Evolutionary conservation across 2,329 filamentous ascomycete species (phyloP).

Genomic region (Allantophomopsis lycopodina): DNA sequence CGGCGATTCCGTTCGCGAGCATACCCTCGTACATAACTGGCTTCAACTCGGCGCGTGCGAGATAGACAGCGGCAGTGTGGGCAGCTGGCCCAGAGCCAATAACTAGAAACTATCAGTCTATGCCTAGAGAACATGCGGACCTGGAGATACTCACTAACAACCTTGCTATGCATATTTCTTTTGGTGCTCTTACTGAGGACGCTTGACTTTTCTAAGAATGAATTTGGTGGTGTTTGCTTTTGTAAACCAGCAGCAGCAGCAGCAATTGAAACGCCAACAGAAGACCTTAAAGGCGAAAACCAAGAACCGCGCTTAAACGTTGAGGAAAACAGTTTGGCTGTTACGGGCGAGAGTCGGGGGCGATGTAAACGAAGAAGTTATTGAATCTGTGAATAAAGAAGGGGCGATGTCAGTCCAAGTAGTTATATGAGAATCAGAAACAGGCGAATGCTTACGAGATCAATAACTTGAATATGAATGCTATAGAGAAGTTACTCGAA

Average conservation of each 20-base stretch:
- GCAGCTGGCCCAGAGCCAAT: conserved; percentile 93
- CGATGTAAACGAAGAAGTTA: too few species aligned
- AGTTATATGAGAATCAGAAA: too few species aligned
- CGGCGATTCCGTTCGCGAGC: conserved; percentile 91
- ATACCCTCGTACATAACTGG: conserved; percentile 97
- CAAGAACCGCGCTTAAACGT: conserved; percentile 50
- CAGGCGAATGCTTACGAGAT: too few species aligned
- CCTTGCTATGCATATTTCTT: conserved; percentile 77
- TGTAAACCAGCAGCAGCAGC: conserved; percentile 53
- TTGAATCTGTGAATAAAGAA: too few species aligned
- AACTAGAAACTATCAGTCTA: conserved; percentile 18
- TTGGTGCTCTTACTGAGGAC: conserved; percentile 16
- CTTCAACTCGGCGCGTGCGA: conserved; percentile 85
- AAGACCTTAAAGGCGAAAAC: conserved; percentile 51
- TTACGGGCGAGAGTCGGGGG: too few species aligned
- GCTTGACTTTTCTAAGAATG: conserved; percentile 5
- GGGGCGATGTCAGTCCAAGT: too few species aligned
- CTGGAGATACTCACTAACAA: conserved; percentile 39
- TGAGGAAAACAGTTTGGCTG: conserved; percentile 87
- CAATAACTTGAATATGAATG: too few species aligned
- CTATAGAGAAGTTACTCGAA: too few species aligned
- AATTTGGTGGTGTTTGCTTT: conserved; percentile 26
- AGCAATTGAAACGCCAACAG: conserved; percentile 59
- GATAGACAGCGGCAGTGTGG: conserved; percentile 94
- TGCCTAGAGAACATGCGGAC: too few species aligned